Evolutionary conservation across 192 early-diverging fungal species (phyloP).

Genomic region (Dissophora globulifera): DNA sequence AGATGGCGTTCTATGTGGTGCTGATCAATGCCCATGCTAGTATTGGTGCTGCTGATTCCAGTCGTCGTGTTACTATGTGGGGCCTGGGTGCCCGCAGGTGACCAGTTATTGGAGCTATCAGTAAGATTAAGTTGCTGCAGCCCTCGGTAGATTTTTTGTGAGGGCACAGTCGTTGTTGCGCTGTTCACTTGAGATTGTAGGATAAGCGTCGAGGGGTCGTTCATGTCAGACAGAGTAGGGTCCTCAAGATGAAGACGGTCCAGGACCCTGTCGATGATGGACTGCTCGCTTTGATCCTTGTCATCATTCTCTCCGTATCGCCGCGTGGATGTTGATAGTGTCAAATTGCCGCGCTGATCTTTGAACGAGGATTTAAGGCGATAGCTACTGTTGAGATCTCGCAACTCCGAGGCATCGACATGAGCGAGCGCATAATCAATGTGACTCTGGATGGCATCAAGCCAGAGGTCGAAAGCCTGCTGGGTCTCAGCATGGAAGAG

Average conservation of each 20-base stretch:
- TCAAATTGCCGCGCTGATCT: no score
- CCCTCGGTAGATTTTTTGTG: background rate
- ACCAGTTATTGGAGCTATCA: constrained; percentile 21
- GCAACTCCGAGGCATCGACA: no score
- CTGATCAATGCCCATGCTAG: background rate
- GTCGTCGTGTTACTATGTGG: background rate
- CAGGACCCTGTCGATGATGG: constrained; percentile 42
- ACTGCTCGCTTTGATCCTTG: constrained; percentile 6
- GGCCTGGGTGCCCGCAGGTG: background rate
- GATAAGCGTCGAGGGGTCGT: constrained; percentile 40
- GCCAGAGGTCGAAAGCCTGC: constrained; percentile 21
- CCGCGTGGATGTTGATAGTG: no score
- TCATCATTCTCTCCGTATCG: no score
- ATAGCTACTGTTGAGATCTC: no score
- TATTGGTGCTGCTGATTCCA: background rate
- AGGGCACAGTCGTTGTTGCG: no score
- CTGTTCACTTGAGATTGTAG: no score
- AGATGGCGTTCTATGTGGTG: background rate
- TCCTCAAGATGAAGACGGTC: constrained; percentile 20
- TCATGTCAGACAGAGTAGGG: constrained; percentile 39
- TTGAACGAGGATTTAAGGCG: no score
- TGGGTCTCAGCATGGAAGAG: constrained; percentile 21
- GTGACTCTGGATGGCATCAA: constrained; percentile 18
- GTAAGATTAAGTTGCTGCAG: constrained; percentile 1
- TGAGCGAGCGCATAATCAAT: constrained; percentile 17